phyloP scores from a whole-genome alignment of 2,329 filamentous ascomycete genomes.

The Rhynchosporium secalis region DNA sequence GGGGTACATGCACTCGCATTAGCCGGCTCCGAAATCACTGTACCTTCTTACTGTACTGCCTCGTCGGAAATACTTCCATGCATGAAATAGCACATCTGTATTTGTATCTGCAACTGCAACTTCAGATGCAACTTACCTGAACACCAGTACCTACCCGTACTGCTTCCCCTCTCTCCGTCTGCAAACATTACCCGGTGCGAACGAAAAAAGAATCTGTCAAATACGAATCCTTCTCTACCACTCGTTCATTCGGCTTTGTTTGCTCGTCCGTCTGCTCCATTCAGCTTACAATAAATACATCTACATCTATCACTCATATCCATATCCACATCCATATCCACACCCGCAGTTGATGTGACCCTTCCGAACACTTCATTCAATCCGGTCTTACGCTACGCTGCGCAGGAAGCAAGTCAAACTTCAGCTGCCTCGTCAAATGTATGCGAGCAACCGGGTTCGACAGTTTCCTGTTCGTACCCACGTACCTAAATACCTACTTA shows the following conservation, averaged over 20 bases:
- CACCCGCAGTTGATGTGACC: too few species aligned
- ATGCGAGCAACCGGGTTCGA: background rate
- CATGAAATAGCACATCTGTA: constrained; percentile 7
- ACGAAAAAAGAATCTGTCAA: background rate
- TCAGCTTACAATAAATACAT: constrained; percentile 11
- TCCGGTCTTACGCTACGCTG: constrained; percentile 13
- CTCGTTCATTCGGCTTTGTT: background rate
- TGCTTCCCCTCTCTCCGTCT: background rate
- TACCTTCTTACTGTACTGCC: constrained; percentile 2
- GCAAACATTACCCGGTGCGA: constrained; percentile 1
- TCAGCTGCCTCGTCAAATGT: constrained; percentile 12
- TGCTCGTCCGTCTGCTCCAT: background rate
- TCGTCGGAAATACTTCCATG: constrained; percentile 14
- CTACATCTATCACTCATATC: background rate
- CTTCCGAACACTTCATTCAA: background rate
- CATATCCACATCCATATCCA: too few species aligned
- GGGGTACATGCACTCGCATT: background rate
- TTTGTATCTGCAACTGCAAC: constrained; percentile 6
- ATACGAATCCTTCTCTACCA: background rate
- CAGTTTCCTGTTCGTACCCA: background rate
- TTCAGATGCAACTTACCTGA: constrained; percentile 10
- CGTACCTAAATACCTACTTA: background rate
- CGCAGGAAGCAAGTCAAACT: constrained; percentile 8
- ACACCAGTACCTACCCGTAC: constrained; percentile 2
- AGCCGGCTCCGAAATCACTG: background rate